Base-by-base conservation (phyloP, 192 early-diverging fungal genomes). In the Neocallimastix lanati region DNA sequence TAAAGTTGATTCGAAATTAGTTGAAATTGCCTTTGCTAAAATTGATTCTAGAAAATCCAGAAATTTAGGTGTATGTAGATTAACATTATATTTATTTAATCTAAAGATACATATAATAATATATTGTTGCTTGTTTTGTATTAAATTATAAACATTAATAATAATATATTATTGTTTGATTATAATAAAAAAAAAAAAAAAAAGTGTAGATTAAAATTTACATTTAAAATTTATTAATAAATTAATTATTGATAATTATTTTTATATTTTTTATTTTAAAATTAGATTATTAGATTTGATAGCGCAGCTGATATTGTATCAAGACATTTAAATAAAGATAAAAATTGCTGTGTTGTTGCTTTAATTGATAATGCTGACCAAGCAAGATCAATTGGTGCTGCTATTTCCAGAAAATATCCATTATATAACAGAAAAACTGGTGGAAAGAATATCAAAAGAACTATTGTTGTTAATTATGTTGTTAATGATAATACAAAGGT, bases 331-430 rank as follows among this genome's bases (percentile, higher is more conserved):
- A 67, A 67, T 67, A 67, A 67, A n/a, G 50, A 67, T 25, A 67
- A 67, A 11, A 25, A 67, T n/a, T 67, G 50, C n/a, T 67, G 50
- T n/a, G 25, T 67, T 25, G n/a, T 67, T n/a, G 50, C n/a, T n/a
- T 67, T 67, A 67, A 27, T 67, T 67, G 50, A 67, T 67, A 67
- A 25, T 67, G 50, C 50, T n/a, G 50, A 67, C 21, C 50, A 67
- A 67, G 50, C 50, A 11, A 67, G 25, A 67, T 67, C 50, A 67
- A 67, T 67, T 67, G 50, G 25, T 67, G 6, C 9, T n/a, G 82
- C 82, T 15, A 81, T 87, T 14, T 78, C 86, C 12, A 77, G 84
- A 25, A 83, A 83, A 4, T 85, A 83, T 81, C 84, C 87, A 28
- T 76, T 81, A 29, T 86, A 82, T 80, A 78, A 40, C 28, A 40